These are phyloP conservation scores for Arachis stenosperma DNA, from an alignment of 306 rosid genomes.

Conservation along the genomic window DNA sequence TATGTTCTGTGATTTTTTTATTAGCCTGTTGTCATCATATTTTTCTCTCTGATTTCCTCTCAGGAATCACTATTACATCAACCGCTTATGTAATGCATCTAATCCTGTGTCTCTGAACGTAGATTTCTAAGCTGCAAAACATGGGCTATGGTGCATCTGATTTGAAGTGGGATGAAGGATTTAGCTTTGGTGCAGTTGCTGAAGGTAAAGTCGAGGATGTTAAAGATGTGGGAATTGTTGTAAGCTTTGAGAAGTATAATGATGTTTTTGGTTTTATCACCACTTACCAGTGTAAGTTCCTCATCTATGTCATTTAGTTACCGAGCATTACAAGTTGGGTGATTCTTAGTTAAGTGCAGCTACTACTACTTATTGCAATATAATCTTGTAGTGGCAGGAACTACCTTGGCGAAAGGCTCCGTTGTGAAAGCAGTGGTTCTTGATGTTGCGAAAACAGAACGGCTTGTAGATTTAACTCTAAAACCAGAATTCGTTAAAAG, in stretches of 20 bases:
- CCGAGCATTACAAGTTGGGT: background rate
- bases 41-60: background rate
- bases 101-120: slow-evolving; percentile 34
- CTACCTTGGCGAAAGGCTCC: slow-evolving; percentile 62
- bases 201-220: slow-evolving; percentile 77
- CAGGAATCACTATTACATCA: background rate
- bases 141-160: slow-evolving; percentile 51
- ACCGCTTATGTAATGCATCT: slow-evolving; percentile 31
- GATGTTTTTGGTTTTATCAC: slow-evolving; percentile 84
- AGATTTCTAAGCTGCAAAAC: slow-evolving; percentile 72
- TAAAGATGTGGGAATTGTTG: slow-evolving; percentile 71
- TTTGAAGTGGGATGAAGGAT: slow-evolving; percentile 68
- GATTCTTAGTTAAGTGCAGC: slow-evolving; percentile 28
- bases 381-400: slow-evolving; percentile 62
- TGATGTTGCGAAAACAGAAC: slow-evolving; percentile 78
- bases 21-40: background rate
- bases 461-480: slow-evolving; percentile 77
- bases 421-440: slow-evolving; percentile 76
- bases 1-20: slow-evolving; percentile 14
- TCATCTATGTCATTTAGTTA: background rate
- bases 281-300: slow-evolving; percentile 69
- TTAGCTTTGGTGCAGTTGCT: slow-evolving; percentile 59
- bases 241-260: slow-evolving; percentile 72
- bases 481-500: slow-evolving; percentile 62
- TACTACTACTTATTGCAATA: slow-evolving; percentile 19